Evolutionary conservation across 139 green algal genomes (phyloP).

Genomic region (Trebouxia sp.): DNA sequence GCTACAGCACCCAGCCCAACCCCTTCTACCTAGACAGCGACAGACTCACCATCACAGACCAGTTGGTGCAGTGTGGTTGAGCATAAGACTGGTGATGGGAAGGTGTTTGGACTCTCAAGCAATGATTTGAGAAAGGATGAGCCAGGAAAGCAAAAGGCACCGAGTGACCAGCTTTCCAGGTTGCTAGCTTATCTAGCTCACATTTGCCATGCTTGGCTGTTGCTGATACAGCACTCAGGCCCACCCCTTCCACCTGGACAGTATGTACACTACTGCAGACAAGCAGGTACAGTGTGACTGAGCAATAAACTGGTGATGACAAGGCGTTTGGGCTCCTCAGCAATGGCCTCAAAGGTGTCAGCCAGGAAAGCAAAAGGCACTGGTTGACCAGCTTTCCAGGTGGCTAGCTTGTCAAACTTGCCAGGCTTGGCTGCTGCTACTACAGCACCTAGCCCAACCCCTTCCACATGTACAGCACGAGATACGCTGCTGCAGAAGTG

Average conservation of each 20-base stretch:
- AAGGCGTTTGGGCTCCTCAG: slow-evolving; percentile 63
- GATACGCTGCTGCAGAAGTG: background rate
- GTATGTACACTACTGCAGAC: background rate
- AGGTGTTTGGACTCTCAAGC: slow-evolving; percentile 64
- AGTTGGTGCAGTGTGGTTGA: background rate
- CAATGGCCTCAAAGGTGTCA: slow-evolving; percentile 76
- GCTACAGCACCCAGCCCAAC: slow-evolving; percentile 71
- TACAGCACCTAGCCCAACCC: slow-evolving; percentile 71
- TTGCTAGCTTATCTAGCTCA: slow-evolving; percentile 52
- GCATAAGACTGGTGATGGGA: slow-evolving; percentile 72
- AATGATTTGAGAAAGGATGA: slow-evolving; percentile 75
- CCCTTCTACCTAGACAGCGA: slow-evolving; percentile 52
- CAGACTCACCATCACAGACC: background rate
- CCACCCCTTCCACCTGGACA: slow-evolving; percentile 52
- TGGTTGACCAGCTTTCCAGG: slow-evolving; percentile 65
- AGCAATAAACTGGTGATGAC: slow-evolving; percentile 69
- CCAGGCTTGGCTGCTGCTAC: slow-evolving; percentile 54
- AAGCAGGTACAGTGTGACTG: background rate
- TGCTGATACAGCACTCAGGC: slow-evolving; percentile 58
- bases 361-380: slow-evolving; percentile 85
- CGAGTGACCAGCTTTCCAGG: slow-evolving; percentile 63
- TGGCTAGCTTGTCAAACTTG: slow-evolving; percentile 44
- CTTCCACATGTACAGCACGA: background rate
- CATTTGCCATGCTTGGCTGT: slow-evolving; percentile 51
- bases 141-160: slow-evolving; percentile 85